Percentiles rank a stretch among this genome's conserved stretches.
phyloP scores from a whole-genome alignment of 2,329 filamentous ascomycete genomes.

The Coniella lustricola region DNA sequence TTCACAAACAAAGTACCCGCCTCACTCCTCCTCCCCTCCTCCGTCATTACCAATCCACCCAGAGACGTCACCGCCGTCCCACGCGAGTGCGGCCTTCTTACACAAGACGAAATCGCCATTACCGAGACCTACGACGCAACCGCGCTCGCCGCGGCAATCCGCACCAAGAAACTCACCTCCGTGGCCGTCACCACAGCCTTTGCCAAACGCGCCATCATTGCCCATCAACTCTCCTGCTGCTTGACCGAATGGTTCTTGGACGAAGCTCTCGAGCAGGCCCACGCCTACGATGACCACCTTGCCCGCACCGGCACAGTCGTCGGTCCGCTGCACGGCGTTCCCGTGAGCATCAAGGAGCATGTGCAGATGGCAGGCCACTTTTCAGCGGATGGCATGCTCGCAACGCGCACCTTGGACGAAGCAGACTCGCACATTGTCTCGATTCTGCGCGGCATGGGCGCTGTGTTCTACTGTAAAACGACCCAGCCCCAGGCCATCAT shows the following conservation, averaged over 20 bases:
- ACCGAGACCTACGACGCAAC: slow-evolving; percentile 39
- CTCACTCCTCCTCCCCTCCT: slow-evolving; percentile 23
- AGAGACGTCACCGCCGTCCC: slow-evolving; percentile 29
- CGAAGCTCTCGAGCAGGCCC: slow-evolving; percentile 23
- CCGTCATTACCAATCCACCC: slow-evolving; percentile 23
- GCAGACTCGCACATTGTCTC: slow-evolving; percentile 50
- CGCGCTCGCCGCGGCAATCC: slow-evolving; percentile 33
- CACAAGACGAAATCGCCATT: slow-evolving; percentile 37
- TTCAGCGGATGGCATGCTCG: slow-evolving; percentile 44
- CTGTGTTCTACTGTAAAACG: slow-evolving; percentile 60
- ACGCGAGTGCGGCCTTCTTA: slow-evolving; percentile 35
- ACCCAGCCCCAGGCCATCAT: slow-evolving; percentile 56
- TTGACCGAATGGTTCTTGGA: slow-evolving; percentile 20
- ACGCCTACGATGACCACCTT: slow-evolving; percentile 34
- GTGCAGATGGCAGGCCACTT: slow-evolving; percentile 47
- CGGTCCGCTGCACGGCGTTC: slow-evolving; percentile 52
- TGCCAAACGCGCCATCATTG: slow-evolving; percentile 37
- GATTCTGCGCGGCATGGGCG: slow-evolving; percentile 50
- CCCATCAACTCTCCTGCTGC: slow-evolving; percentile 32
- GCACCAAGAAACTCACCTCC: slow-evolving; percentile 27
- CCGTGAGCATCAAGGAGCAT: slow-evolving; percentile 50
- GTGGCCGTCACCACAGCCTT: slow-evolving; percentile 36
- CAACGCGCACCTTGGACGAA: slow-evolving; percentile 41
- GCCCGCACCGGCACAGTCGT: slow-evolving; percentile 31
- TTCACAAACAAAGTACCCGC: slow-evolving; percentile 28